Percentiles rank a stretch among this genome's conserved stretches.
Conservation (phyloP, 768 basidiomycete genomes). For the Kwoniella pini region DNA sequence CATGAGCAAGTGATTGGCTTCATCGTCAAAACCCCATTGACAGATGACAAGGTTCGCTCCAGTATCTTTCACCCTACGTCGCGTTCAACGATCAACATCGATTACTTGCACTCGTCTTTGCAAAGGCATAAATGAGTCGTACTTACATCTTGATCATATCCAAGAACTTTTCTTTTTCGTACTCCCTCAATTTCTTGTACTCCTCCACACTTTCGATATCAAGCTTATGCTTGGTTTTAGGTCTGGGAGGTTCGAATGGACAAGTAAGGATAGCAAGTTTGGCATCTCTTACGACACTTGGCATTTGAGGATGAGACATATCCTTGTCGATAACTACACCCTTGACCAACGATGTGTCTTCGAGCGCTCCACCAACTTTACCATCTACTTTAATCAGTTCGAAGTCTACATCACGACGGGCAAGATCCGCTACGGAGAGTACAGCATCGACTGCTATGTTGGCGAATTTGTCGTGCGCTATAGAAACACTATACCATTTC, state of each 20-base stretch:
- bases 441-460: conserved; percentile 98
- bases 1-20: conserved; percentile 97
- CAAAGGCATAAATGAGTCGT: background rate
- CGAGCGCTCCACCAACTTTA: conserved; percentile 95
- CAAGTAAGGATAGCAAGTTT: conserved; percentile 95
- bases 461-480: conserved; percentile 91
- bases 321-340: conserved; percentile 99
- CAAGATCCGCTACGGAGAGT: conserved; percentile 88
- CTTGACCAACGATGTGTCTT: conserved; percentile 90
- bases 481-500: conserved; percentile 97
- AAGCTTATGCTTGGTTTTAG: conserved; percentile 98
- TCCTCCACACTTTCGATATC: conserved; percentile 97
- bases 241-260: conserved; percentile 97
- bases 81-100: background rate
- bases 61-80: conserved; percentile 77
- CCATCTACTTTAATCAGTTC: conserved; percentile 99
- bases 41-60: conserved; percentile 99
- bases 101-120: no score
- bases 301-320: conserved; percentile 99
- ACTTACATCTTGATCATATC: conserved; percentile 81
- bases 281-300: conserved; percentile 79
- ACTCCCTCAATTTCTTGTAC: conserved; percentile 88
- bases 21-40: conserved; percentile 99
- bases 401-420: conserved; percentile 91
- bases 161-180: conserved; percentile 93